A percentile compares a stretch with the other conserved stretches of the same genome.
Evolutionary conservation across 169 alveolate species (phyloP).

Genomic region (Plasmodium inui): DNA sequence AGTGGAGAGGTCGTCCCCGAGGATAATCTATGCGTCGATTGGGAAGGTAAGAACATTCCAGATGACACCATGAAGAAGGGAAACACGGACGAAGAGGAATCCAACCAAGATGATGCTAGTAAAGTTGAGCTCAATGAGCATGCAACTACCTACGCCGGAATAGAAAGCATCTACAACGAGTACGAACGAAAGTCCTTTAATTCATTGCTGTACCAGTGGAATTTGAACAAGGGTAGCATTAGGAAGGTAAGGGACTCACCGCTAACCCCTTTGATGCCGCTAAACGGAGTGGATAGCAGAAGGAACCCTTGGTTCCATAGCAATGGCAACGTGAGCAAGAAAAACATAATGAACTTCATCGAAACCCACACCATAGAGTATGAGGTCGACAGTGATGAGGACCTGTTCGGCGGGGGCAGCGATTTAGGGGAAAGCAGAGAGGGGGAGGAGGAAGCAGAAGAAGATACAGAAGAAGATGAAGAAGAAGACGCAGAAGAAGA

Average conservation of each 20-base stretch:
- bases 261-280: not conserved
- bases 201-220: conserved; percentile 62
- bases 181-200: conserved; percentile 45
- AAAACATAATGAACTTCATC: conserved; percentile 58
- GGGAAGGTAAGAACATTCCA: not conserved
- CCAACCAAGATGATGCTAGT: not conserved
- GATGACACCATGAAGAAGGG: not conserved
- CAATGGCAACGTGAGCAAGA: conserved; percentile 68
- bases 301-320: conserved; percentile 48
- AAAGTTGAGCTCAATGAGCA: not conserved
- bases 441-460: not conserved
- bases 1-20: not conserved
- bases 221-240: conserved; percentile 65
- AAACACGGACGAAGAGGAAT: not conserved
- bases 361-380: conserved; percentile 73
- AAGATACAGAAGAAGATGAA: not conserved
- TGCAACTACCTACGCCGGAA: conserved; percentile 21
- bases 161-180: conserved; percentile 64
- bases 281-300: conserved; percentile 4
- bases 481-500: not conserved
- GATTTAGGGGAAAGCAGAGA: not conserved
- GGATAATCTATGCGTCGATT: not conserved
- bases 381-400: conserved; percentile 71
- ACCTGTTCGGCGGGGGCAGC: not conserved
- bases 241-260: conserved; percentile 26